These are phyloP conservation scores for Medicago truncatula DNA, from an alignment of 306 rosid genomes.

Conservation along the genomic window MtrunA17r5.0-ANR NC_053045.1:42551001-42551500, in stretches of 20 bases:
- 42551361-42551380: neutral
- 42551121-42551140: conserved; percentile 24
- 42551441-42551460: neutral
- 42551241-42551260: neutral
- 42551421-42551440: neutral
- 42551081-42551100: conserved; percentile 18
- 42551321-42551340: neutral
- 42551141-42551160: conserved; percentile 29
- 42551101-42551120: neutral
- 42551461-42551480: neutral
- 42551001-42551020: conserved; percentile 93
- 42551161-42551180: conserved; percentile 14
- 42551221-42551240: neutral
- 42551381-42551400: neutral
- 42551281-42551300: neutral
- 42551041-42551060: conserved; percentile 75
- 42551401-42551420: neutral
- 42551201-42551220: too few species aligned
- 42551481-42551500: neutral
- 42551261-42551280: neutral
- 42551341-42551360: neutral
- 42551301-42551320: neutral
- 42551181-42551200: neutral
- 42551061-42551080: conserved; percentile 20
- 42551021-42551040: conserved; percentile 85